A percentile compares a stretch with the other conserved stretches of the same genome.
Conservation (phyloP, 768 basidiomycete species). For the Tylopilus rubrobrunneus region DNA sequence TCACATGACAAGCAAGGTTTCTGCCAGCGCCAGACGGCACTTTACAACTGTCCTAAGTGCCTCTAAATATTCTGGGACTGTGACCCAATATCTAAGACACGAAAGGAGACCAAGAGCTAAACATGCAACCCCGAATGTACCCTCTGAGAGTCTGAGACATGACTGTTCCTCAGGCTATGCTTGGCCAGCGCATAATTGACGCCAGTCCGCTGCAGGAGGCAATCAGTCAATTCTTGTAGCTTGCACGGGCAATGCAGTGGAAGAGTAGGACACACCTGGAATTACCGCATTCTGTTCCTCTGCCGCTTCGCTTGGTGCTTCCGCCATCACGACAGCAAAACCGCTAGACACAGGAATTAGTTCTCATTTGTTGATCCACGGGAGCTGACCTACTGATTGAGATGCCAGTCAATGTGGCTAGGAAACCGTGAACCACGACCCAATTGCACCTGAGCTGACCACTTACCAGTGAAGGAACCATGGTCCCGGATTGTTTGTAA, state of each 20-base stretch:
- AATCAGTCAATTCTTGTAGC: background rate
- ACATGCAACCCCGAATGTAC: background rate
- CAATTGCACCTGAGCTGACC: background rate
- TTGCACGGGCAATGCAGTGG: too few species aligned
- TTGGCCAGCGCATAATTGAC: constrained; percentile 11
- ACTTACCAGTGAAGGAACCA: constrained; percentile 50
- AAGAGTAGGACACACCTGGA: constrained; percentile 16
- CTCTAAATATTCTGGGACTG: too few species aligned
- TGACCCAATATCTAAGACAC: background rate
- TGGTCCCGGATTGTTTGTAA: constrained; percentile 63
- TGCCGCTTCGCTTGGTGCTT: constrained; percentile 10
- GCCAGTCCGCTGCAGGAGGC: constrained; percentile 18
- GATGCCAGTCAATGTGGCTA: constrained; percentile 33
- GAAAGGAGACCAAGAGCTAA: background rate
- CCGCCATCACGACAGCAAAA: constrained; percentile 30
- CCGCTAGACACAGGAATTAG: constrained; percentile 16
- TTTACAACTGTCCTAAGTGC: too few species aligned
- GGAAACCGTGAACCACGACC: background rate
- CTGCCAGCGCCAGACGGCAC: too few species aligned
- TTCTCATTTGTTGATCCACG: background rate
- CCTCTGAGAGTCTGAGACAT: too few species aligned
- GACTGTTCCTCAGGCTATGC: background rate
- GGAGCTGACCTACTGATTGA: constrained; percentile 18
- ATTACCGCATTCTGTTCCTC: constrained; percentile 7
- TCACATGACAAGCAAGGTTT: too few species aligned